A percentile compares a stretch with the other conserved stretches of the same genome.
These are phyloP conservation scores for Tricholoma terreum DNA, from an alignment of 768 basidiomycete species.

Conservation along the genomic window DNA sequence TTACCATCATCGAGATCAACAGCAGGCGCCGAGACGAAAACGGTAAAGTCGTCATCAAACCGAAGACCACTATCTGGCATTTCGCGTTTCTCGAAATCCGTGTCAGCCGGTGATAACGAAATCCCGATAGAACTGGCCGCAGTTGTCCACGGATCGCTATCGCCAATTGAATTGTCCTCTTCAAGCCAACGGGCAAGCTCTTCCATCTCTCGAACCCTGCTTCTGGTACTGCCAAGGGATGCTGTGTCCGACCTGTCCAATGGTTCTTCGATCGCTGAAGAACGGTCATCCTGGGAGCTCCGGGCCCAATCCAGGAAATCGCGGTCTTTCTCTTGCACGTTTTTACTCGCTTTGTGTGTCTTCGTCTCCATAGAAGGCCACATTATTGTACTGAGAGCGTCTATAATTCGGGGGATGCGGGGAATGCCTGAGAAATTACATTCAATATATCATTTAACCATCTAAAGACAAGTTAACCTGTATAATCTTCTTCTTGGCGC, in stretches of 20 bases:
- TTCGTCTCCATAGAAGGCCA: slow-evolving; percentile 74
- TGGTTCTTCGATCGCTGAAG: slow-evolving; percentile 22
- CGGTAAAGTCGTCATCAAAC: slow-evolving; percentile 80
- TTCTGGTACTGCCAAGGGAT: slow-evolving; percentile 27
- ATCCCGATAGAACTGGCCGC: slow-evolving; percentile 27
- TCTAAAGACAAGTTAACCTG: not conserved
- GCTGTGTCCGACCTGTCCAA: slow-evolving; percentile 12
- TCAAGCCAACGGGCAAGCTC: slow-evolving; percentile 64
- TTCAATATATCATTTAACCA: not conserved
- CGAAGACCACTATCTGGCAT: slow-evolving; percentile 8
- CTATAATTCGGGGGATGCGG: slow-evolving; percentile 62
- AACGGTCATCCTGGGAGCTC: slow-evolving; percentile 34
- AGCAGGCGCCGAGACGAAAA: slow-evolving; percentile 63
- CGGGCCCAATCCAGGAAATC: slow-evolving; percentile 42
- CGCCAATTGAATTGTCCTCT: slow-evolving; percentile 37
- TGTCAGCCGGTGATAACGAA: slow-evolving; percentile 23
- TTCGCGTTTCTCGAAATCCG: slow-evolving; percentile 5
- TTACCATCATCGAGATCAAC: slow-evolving; percentile 7
- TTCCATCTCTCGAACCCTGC: slow-evolving; percentile 50
- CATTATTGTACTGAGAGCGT: slow-evolving; percentile 84
- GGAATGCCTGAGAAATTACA: slow-evolving; percentile 39
- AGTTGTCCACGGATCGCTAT: slow-evolving; percentile 40
- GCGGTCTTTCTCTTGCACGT: slow-evolving; percentile 24
- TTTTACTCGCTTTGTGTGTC: slow-evolving; percentile 13
- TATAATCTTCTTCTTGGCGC: slow-evolving; percentile 15